These are phyloP conservation scores for Peniophora sp. DNA, from an alignment of 1,284 basidiomycete species.

Conservation along the genomic window DNA sequence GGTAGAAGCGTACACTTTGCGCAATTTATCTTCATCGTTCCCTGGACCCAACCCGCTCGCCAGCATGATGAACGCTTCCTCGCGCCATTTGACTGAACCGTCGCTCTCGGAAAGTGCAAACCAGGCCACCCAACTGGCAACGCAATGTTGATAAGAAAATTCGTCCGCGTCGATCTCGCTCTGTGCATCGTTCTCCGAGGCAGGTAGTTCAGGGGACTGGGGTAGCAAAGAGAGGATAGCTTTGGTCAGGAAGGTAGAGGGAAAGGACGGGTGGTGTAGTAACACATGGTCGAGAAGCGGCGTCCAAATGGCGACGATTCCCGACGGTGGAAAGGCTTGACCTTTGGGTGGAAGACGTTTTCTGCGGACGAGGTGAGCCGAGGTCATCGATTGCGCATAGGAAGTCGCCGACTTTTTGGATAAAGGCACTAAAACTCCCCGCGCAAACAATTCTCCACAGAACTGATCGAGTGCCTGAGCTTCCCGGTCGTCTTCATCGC, in stretches of 20 bases:
- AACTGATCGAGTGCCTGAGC: constrained; percentile 62
- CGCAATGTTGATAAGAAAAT: constrained; percentile 45
- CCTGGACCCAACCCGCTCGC: constrained; percentile 4
- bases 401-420: constrained; percentile 62
- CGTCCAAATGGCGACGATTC: constrained; percentile 60
- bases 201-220: constrained; percentile 4
- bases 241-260: constrained; percentile 40
- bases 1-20: background rate
- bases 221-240: constrained; percentile 37
- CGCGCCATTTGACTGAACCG: constrained; percentile 21
- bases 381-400: constrained; percentile 4
- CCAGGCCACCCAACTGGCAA: constrained; percentile 67
- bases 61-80: constrained; percentile 31
- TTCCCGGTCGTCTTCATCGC: constrained; percentile 41
- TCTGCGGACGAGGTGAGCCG: constrained; percentile 26
- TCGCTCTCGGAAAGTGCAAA: constrained; percentile 28
- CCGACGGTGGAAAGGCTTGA: constrained; percentile 40
- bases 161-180: constrained; percentile 6
- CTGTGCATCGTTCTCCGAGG: constrained; percentile 11
- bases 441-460: constrained; percentile 52
- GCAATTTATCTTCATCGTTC: background rate
- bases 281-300: constrained; percentile 63
- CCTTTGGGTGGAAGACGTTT: constrained; percentile 47
- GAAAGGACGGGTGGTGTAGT: constrained; percentile 46
- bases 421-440: constrained; percentile 67